Evolutionary conservation across 495 filamentous ascomycete genomes (phyloP), one percentile per base, ranked within the genome.

Genomic region (Hypoxylon lienhwacheense): DNA sequence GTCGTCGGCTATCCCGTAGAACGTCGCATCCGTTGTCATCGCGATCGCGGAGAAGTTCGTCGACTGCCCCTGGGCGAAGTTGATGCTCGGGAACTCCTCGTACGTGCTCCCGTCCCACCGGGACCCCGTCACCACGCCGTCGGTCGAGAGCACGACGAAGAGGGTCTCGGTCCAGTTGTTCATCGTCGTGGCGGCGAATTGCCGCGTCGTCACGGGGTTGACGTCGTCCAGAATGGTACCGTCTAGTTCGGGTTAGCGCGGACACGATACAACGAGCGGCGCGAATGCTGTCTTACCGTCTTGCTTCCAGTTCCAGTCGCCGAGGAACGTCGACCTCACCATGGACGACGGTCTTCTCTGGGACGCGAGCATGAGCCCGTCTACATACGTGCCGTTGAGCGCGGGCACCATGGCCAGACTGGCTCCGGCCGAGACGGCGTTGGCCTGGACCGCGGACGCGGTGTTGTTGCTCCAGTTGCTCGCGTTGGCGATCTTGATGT

Each of bases 21-120:
- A 56, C 47, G 52, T 53, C 7, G 58, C 52, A 26, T 61, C 58
- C 19, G 37, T 47, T 36, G 58, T 61, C 52, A 51, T 61, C 15
- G 58, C 58, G 11, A 61, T 56, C 19, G 58, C 58, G 0, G 52
- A 61, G 36, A 61, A 61, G 17, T 53, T 56, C 35, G 58, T 61
- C 22, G 52, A 45, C 43, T 61, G 24, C 8, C 47, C 58, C 29
- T 48, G 34, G 35, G 24, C 35, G 25, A 61, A 53, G 16, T 28
- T 53, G 12, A 61, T 61, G 6, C 48, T 8, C 5, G 47, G 29
- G 5, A 61, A 25, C 29, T 36, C 34, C 6, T 11, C 48, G 33
- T 47, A 55, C 10, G 21, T 7, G 1, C 22, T 25, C 7, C 58
- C 52, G 16, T 53, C 58, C 47, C 47, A 56, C n/a, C 36, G 41